Conservation (phyloP, 208 protist genomes). For the Acanthamoeba quina region DNA sequence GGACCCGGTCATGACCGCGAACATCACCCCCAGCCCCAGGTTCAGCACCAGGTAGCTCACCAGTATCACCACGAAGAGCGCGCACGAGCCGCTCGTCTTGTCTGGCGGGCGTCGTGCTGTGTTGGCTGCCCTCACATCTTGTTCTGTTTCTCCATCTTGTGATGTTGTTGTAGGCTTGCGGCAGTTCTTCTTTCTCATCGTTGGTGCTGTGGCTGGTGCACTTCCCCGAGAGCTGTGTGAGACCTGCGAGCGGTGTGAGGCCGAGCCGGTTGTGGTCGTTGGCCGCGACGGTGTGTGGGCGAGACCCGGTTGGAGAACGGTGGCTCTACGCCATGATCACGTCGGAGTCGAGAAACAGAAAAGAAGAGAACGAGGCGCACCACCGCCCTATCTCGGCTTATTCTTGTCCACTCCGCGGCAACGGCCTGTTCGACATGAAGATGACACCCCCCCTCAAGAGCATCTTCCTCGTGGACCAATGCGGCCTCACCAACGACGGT, state of each 20-base stretch:
- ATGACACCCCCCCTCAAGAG: no score
- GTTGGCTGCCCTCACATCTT: not conserved
- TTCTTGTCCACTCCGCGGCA: no score
- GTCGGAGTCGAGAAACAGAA: no score
- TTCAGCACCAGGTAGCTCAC: not conserved
- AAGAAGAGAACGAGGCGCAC: no score
- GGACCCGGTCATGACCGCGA: not conserved
- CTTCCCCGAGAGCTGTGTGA: not conserved
- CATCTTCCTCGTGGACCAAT: no score
- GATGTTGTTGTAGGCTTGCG: no score
- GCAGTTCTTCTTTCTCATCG: no score
- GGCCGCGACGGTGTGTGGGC: not conserved
- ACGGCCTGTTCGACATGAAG: no score
- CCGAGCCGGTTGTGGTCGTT: not conserved
- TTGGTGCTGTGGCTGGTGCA: not conserved
- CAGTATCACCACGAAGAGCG: not conserved
- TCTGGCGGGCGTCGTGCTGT: not conserved
- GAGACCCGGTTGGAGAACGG: not conserved
- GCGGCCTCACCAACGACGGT: no score
- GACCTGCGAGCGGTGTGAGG: not conserved
- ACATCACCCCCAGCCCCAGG: not conserved
- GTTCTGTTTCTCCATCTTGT: no score
- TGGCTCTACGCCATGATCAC: no score
- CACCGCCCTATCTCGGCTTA: no score
- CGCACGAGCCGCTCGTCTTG: not conserved